Base-by-base conservation (phyloP, 306 rosid genomes). In the Castanospermum australe region DNA sequence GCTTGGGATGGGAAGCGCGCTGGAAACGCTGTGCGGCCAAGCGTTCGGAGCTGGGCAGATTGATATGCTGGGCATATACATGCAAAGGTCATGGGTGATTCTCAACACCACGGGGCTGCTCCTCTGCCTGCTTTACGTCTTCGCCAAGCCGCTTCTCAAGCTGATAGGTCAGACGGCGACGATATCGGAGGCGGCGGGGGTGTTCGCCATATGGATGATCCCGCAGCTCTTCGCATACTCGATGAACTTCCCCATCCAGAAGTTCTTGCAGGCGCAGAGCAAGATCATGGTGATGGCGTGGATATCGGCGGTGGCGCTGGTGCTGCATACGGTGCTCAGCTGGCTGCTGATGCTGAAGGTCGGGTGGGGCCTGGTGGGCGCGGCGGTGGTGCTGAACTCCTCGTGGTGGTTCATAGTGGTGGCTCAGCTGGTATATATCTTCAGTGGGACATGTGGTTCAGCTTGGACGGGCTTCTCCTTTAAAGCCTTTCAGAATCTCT, bases 1-100 rank as follows among this genome's bases (percentile, higher is more conserved):
- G 98, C 78, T 92, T 5, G 99, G 99, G 8, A 94, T 94, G 99
- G 99, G 97, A 22, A 94, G 97, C 30, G 99, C 97, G 1, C 80
- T 94, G 30, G 99, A 92, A 38, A 94, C 99, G 4, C 86, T 94
- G 0, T 94, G 99, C 42, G 99, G 99, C 12, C 99, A 94, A 80
- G 97, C 99, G 0, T 84, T 72, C 2, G 99, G 99, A 25, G 97
- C 95, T 0, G 95, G 99, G 5, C 88, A 91, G 65, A 4, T 89
- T 0, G 85, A 91, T 3, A 92, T 94, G 99, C 63, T 94, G 6
- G 99, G 99, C 3, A 71, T 91, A 15, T 94, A 92, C 86, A 86
- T 92, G 97, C 99, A 94, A 73, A 83, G 97, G 17, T 94, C 99
- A 21, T 91, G 95, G 97, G 88, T 94, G 47, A 92, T 94, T 20